Conservation (phyloP, 129 eudicot genomes). For the Flaveria bidentis region DNA sequence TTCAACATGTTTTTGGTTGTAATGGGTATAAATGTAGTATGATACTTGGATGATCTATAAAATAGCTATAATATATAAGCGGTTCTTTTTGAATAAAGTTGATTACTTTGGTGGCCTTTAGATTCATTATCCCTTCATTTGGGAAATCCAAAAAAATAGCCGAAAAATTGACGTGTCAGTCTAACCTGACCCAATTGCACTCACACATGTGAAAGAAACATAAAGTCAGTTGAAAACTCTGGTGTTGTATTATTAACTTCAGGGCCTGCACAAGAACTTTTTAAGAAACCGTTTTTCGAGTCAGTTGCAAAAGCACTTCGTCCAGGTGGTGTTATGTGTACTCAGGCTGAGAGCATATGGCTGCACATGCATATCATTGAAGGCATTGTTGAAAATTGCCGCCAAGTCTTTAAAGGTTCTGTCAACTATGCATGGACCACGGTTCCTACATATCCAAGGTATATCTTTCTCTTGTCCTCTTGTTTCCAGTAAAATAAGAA, state of each 20-base stretch:
- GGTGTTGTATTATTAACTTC: conserved; percentile 19
- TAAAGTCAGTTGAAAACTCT: conserved; percentile 8
- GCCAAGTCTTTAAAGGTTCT: conserved; percentile 89
- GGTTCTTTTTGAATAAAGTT: neutral
- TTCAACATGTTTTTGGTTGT: neutral
- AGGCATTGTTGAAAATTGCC: conserved; percentile 86
- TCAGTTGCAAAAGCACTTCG: conserved; percentile 92
- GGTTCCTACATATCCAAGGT: conserved; percentile 95
- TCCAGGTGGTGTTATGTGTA: conserved; percentile 97
- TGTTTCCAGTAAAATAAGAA: neutral
- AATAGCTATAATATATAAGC: neutral
- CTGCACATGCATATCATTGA: conserved; percentile 98
- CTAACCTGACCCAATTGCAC: neutral
- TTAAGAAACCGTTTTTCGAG: conserved; percentile 90
- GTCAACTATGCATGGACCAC: conserved; percentile 98
- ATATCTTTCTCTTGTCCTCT: neutral
- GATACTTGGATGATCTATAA: neutral
- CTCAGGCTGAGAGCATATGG: conserved; percentile 99
- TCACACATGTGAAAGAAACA: neutral
- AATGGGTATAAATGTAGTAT: neutral
- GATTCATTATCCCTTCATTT: neutral
- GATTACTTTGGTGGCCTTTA: neutral
- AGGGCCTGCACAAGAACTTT: conserved; percentile 98
- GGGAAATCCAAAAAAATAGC: neutral
- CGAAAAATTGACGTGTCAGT: neutral